phyloP scores from a whole-genome alignment of 2,329 filamentous ascomycete genomes.

The Cladosporium sp. region DNA sequence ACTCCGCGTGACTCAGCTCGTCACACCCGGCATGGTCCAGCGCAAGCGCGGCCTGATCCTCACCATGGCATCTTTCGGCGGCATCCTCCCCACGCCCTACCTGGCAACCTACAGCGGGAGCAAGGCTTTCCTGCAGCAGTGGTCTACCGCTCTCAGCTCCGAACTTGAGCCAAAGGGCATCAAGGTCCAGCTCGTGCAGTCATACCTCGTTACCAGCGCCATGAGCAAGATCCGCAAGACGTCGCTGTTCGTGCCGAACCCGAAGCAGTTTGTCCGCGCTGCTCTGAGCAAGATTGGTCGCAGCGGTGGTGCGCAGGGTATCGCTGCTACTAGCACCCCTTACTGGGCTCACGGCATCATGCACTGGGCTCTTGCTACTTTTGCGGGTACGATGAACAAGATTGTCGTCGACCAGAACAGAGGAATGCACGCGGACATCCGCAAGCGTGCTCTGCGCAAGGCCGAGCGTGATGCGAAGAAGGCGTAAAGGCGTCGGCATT shows the following conservation, averaged over 20 bases:
- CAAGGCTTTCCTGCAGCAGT: slow-evolving; percentile 97
- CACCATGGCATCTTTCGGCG: slow-evolving; percentile 96
- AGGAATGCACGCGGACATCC: slow-evolving; percentile 76
- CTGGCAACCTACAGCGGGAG: slow-evolving; percentile 94
- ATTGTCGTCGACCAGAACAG: slow-evolving; percentile 59
- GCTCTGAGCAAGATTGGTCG: slow-evolving; percentile 76
- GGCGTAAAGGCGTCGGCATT: slow-evolving; percentile 19
- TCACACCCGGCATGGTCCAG: slow-evolving; percentile 78
- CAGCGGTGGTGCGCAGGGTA: slow-evolving; percentile 70
- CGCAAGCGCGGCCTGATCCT: slow-evolving; percentile 84
- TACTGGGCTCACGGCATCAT: slow-evolving; percentile 90
- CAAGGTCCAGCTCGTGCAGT: slow-evolving; percentile 85
- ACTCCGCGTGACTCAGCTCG: slow-evolving; percentile 77
- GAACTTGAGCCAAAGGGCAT: slow-evolving; percentile 79
- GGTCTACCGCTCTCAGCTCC: slow-evolving; percentile 79
- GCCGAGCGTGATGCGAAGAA: slow-evolving; percentile 77
- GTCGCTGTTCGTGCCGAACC: slow-evolving; percentile 72
- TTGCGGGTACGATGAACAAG: slow-evolving; percentile 55
- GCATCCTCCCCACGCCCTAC: slow-evolving; percentile 84
- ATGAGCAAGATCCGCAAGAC: slow-evolving; percentile 93
- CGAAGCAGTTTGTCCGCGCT: slow-evolving; percentile 75
- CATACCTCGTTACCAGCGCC: slow-evolving; percentile 88
- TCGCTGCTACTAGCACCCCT: slow-evolving; percentile 81
- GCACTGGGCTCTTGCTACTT: slow-evolving; percentile 70
- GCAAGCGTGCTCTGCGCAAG: slow-evolving; percentile 77